Percentiles rank a stretch among this genome's conserved stretches.
Conservation (phyloP, 345 rosid genomes). For the Capsella bursapastoris region DNA sequence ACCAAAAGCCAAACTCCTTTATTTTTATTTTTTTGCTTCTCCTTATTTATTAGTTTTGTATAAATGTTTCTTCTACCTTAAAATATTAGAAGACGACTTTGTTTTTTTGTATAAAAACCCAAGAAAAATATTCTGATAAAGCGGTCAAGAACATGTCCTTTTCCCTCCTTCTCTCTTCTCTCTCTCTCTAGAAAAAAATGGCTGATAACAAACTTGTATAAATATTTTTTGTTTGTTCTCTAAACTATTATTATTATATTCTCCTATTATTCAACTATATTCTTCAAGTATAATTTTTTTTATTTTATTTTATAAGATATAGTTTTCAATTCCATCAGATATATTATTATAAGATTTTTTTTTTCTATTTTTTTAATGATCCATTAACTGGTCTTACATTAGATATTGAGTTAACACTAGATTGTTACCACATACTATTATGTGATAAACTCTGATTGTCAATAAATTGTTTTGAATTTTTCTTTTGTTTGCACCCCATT, state of each 20-base stretch:
- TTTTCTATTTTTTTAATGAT: not conserved
- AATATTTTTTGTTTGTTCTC: conserved; percentile 40
- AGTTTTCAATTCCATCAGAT: conserved; percentile 28
- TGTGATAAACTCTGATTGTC: conserved; percentile 11
- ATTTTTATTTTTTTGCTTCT: not conserved
- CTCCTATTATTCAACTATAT: conserved; percentile 12
- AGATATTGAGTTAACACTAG: conserved; percentile 14
- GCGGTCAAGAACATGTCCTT: conserved; percentile 55
- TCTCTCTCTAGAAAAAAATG: conserved; percentile 37
- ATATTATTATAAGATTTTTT: conserved; percentile 7
- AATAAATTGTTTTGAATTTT: not conserved
- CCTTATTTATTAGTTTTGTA: not conserved
- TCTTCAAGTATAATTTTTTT: not conserved
- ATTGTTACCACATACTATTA: not conserved
- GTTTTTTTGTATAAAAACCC: conserved; percentile 32
- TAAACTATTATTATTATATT: conserved; percentile 20
- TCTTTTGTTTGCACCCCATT: conserved; percentile 4
- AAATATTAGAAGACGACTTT: conserved; percentile 43
- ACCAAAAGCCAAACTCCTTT: conserved; percentile 52
- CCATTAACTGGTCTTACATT: conserved; percentile 22
- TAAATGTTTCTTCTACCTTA: conserved; percentile 35
- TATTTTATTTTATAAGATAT: not conserved
- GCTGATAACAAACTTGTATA: conserved; percentile 43
- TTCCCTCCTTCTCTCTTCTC: conserved; percentile 44
- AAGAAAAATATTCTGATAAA: conserved; percentile 50